phyloP scores from a whole-genome alignment of 495 filamentous ascomycete species.

The Penicillium subrubescens region DNA sequence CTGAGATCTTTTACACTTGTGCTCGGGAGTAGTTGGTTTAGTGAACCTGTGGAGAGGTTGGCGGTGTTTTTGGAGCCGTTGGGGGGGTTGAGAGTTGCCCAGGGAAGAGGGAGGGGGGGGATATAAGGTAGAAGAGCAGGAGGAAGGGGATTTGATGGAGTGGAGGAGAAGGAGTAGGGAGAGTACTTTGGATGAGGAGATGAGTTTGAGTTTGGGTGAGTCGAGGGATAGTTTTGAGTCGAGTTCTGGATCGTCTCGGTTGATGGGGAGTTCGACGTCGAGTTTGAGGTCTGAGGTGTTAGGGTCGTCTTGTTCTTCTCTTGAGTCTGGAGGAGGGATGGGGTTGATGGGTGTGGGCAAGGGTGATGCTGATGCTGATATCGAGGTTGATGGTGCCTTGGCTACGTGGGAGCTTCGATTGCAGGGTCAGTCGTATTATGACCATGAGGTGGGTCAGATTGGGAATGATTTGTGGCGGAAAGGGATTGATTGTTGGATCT shows the following conservation, averaged over 20 bases:
- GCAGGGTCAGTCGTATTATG: conserved; percentile 43
- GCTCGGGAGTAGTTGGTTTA: conserved; percentile 44
- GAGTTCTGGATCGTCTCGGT: not conserved
- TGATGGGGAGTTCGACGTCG: not conserved
- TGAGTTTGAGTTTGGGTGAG: not conserved
- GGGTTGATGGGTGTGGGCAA: not conserved
- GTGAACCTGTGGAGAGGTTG: conserved; percentile 46
- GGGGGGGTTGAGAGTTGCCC: conserved; percentile 26
- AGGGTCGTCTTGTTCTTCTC: not conserved
- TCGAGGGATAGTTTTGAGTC: not conserved
- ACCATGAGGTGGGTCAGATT: conserved; percentile 34
- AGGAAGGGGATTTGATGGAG: not conserved
- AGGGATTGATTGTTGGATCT: conserved; percentile 34
- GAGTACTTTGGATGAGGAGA: conserved; percentile 10
- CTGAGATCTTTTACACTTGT: conserved; percentile 43
- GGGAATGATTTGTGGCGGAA: conserved; percentile 36
- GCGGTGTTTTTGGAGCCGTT: conserved; percentile 46
- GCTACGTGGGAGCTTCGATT: conserved; percentile 38
- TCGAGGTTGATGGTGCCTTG: not conserved
- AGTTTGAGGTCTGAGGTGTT: not conserved
- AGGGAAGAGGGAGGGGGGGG: not conserved
- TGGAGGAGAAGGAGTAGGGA: not conserved
- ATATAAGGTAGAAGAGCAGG: not conserved
- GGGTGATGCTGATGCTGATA: not conserved
- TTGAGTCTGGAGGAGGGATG: not conserved